These are phyloP conservation scores for Xylaria grammica DNA, from an alignment of 495 filamentous ascomycete species.

Conservation along the genomic window DNA sequence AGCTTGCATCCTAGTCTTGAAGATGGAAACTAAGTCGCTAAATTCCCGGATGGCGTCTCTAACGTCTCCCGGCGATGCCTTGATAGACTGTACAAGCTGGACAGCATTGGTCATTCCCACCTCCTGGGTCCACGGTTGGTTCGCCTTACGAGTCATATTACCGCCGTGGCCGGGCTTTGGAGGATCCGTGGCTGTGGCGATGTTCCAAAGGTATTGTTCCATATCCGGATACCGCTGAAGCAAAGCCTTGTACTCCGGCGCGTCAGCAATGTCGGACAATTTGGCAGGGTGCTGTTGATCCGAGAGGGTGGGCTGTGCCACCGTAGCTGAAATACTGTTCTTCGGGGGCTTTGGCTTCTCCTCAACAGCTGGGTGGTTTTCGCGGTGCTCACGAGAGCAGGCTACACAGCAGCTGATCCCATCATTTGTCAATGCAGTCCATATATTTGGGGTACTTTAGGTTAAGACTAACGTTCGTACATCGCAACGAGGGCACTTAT, in stretches of 20 bases:
- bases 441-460: neutral
- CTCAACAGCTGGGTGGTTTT: conserved; percentile 31
- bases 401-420: conserved; percentile 68
- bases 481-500: conserved; percentile 65
- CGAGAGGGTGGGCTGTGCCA: neutral
- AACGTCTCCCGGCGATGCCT: conserved; percentile 34
- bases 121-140: conserved; percentile 34
- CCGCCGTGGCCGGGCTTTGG: conserved; percentile 15
- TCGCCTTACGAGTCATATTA: conserved; percentile 20
- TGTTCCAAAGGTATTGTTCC: conserved; percentile 33
- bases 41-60: conserved; percentile 39
- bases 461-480: conserved; percentile 60
- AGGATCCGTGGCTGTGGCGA: conserved; percentile 37
- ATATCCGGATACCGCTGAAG: conserved; percentile 34
- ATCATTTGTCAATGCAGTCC: conserved; percentile 8
- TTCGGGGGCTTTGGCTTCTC: neutral
- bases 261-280: conserved; percentile 33
- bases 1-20: conserved; percentile 14
- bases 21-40: conserved; percentile 33
- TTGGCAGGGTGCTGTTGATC: neutral
- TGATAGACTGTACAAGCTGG: conserved; percentile 28
- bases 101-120: conserved; percentile 34
- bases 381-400: conserved; percentile 69
- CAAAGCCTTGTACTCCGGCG: conserved; percentile 35
- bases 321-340: neutral